Evolutionary conservation across 495 filamentous ascomycete species (phyloP).

Genomic region (Lepidopterella palustris): DNA sequence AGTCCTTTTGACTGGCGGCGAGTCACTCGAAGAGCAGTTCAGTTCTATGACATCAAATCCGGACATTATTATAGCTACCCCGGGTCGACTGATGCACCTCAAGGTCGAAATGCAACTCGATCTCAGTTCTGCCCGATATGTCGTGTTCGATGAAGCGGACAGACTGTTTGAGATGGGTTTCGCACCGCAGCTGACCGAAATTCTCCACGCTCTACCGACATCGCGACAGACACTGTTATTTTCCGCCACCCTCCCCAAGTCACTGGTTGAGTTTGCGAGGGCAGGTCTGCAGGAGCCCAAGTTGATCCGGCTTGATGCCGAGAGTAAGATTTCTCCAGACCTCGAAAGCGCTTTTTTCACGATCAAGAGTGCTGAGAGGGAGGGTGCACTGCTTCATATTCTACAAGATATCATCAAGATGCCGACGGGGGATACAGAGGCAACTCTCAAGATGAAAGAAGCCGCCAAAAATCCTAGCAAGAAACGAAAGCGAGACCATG

Average conservation of each 20-base stretch:
- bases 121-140: conserved; percentile 76
- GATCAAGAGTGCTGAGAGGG: conserved; percentile 85
- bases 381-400: conserved; percentile 82
- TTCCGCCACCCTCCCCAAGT: conserved; percentile 88
- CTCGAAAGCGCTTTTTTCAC: conserved; percentile 90
- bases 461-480: conserved; percentile 35
- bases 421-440: conserved; percentile 66
- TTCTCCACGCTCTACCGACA: conserved; percentile 77
- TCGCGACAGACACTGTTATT: conserved; percentile 87
- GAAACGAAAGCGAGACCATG: conserved; percentile 47
- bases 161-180: conserved; percentile 98
- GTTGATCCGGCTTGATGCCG: conserved; percentile 81
- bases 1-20: conserved; percentile 86
- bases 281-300: conserved; percentile 87
- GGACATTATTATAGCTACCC: conserved; percentile 93
- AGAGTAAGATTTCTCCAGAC: conserved; percentile 92
- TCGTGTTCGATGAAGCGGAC: conserved; percentile 97
- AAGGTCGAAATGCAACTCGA: conserved; percentile 93
- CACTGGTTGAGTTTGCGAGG: conserved; percentile 89
- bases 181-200: conserved; percentile 84
- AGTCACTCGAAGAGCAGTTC: conserved; percentile 95
- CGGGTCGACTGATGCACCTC: conserved; percentile 89
- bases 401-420: conserved; percentile 89
- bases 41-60: conserved; percentile 86
- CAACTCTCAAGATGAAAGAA: conserved; percentile 33